Percentiles rank a stretch among this genome's conserved stretches.
Evolutionary conservation across 495 filamentous ascomycete species (phyloP).

Genomic region (Alectoria sarmentosa): DNA sequence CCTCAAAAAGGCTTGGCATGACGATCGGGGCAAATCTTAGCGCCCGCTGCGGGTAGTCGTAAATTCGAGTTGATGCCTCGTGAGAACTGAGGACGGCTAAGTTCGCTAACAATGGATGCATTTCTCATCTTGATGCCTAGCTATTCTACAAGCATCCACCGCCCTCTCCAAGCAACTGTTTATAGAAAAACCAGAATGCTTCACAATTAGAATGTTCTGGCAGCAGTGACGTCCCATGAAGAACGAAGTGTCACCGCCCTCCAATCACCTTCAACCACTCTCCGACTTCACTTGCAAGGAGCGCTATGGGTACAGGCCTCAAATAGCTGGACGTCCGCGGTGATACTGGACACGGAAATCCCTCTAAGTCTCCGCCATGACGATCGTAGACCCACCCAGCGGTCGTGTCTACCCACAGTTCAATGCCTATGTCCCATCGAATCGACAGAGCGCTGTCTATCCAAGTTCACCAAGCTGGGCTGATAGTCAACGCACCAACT

Average conservation of each 20-base stretch:
- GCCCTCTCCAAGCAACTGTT: background rate
- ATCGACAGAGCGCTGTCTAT: conserved; percentile 17
- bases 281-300: background rate
- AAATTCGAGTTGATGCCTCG: background rate
- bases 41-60: conserved; percentile 1
- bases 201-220: background rate
- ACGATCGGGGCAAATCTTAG: conserved; percentile 10
- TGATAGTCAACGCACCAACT: conserved; percentile 21
- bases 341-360: background rate
- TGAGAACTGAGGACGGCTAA: background rate
- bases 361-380: background rate
- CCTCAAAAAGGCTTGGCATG: conserved; percentile 16
- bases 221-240: background rate
- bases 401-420: conserved; percentile 11
- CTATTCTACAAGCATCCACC: background rate
- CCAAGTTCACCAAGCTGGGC: conserved; percentile 11
- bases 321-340: background rate
- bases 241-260: background rate
- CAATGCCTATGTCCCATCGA: conserved; percentile 5
- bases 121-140: background rate
- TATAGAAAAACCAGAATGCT: background rate
- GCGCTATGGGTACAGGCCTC: conserved; percentile 9
- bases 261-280: background rate
- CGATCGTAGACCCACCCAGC: conserved; percentile 11
- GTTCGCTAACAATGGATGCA: background rate